Base-by-base conservation (phyloP, 1,284 basidiomycete genomes). In the Porogramme epimiltina region DNA sequence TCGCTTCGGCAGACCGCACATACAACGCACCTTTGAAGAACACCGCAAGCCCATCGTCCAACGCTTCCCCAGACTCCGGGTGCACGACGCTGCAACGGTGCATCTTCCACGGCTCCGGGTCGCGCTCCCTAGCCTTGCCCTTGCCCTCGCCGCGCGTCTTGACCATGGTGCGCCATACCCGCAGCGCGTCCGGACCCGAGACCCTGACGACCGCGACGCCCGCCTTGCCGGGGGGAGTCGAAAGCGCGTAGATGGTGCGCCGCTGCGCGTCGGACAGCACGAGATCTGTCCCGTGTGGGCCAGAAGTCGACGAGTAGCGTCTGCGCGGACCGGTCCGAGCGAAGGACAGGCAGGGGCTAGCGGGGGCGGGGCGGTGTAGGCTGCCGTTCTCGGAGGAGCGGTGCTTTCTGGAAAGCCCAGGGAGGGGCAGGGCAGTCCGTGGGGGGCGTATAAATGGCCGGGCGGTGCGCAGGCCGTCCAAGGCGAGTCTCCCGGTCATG, bases 31-130 rank as follows among this genome's bases (percentile, higher is more conserved):
- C 82, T 71, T 80, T 77, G 68, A 95, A 95, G 68, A 83, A 93
- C n/a, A 95, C 82, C 0, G 85, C 84, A 4, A 94, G 70, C 0
- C 85, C 89, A 46, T 91, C 85, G 62, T 95, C 93, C n/a, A 95
- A 73, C 18, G 80, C 68, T 50, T 89, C 83, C 5, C 71, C 69
- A 0, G 75, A 81, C 13, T 69, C 64, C 0, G 91, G 89, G 61
- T 91, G 80, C 2, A 89, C 70, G 24, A 95, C 72, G 42, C 74
- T 75, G 62, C 91, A 87, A 19, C 89, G 77, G 44, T 89, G 74
- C 67, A 93, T 77, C 62, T 78, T 83, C 77, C 90, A 84, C 9
- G 87, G 79, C 22, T 72, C 66, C 9, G 81, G 76, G 10, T 28
- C 41, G 31, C 43, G 41, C 55, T 59, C 48, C 53, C 59, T 52